A percentile compares a stretch with the other conserved stretches of the same genome.
Conservation (phyloP, 1,284 basidiomycete genomes). For the Sparassis latifolia region DNA sequence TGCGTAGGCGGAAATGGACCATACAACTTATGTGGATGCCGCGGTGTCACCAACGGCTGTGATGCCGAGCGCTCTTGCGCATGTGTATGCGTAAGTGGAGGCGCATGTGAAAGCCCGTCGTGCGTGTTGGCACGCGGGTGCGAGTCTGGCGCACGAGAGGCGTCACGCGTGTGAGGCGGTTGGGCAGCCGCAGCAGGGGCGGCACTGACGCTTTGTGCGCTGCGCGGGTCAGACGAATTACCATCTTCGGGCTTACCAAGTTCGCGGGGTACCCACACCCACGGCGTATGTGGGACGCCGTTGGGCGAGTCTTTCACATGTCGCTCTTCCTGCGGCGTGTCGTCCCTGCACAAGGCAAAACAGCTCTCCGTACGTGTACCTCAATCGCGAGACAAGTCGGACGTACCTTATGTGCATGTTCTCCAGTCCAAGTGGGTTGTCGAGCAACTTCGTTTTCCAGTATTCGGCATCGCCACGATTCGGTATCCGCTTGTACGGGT, state of each 20-base stretch:
- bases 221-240: constrained; percentile 8
- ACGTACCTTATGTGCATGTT: constrained; percentile 55
- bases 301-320: constrained; percentile 13
- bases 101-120: no score
- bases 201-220: constrained; percentile 1
- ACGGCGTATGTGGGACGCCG: constrained; percentile 29
- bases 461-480: constrained; percentile 56
- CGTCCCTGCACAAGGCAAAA: constrained; percentile 11
- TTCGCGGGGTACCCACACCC: constrained; percentile 31
- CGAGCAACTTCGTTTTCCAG: constrained; percentile 44
- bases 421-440: constrained; percentile 59
- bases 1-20: no score
- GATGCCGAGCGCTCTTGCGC: no score
- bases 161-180: no score
- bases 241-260: constrained; percentile 18
- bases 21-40: no score
- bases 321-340: constrained; percentile 15
- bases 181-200: no score
- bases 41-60: no score
- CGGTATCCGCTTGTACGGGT: constrained; percentile 56
- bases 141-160: no score
- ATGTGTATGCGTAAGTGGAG: no score
- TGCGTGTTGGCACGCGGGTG: no score
- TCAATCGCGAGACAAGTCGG: not conserved
- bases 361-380: not conserved